Percentiles rank a stretch among this genome's conserved stretches.
Conservation (phyloP, 148 eudicot species). For the Vaccinium myrtillus region DNA sequence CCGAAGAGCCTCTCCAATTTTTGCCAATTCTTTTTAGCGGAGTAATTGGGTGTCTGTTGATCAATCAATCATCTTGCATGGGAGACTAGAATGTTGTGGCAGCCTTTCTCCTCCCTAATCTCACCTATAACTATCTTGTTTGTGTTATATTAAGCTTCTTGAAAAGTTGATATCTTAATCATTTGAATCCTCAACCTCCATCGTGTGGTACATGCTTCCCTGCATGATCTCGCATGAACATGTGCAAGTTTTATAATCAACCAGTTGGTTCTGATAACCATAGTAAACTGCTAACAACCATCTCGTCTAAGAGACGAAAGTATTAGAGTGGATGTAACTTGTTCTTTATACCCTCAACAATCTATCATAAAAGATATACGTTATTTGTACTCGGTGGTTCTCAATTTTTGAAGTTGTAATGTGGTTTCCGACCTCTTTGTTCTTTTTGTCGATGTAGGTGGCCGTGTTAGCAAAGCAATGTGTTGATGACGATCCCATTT, state of each 20-base stretch:
- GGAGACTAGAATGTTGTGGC: background rate
- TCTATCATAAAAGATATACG: background rate
- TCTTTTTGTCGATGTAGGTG: conserved; percentile 37
- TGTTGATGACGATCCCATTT: conserved; percentile 85
- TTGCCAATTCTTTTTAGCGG: background rate
- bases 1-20: background rate
- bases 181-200: no score
- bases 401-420: background rate
- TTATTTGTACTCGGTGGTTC: background rate
- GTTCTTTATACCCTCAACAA: background rate
- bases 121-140: background rate
- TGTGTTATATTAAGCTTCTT: background rate
- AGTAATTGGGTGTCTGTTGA: background rate
- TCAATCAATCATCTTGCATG: background rate
- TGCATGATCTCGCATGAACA: no score
- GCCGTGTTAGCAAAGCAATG: conserved; percentile 90
- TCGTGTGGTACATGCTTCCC: no score
- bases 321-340: background rate
- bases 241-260: no score
- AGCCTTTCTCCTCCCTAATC: background rate
- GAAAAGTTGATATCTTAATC: background rate
- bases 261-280: no score
- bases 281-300: no score
- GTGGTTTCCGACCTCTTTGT: background rate
- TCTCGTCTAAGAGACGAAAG: no score